Percentiles rank a stretch among this genome's conserved stretches.
Conservation (phyloP, 129 eudicot genomes). For the Tagetes patula region DNA sequence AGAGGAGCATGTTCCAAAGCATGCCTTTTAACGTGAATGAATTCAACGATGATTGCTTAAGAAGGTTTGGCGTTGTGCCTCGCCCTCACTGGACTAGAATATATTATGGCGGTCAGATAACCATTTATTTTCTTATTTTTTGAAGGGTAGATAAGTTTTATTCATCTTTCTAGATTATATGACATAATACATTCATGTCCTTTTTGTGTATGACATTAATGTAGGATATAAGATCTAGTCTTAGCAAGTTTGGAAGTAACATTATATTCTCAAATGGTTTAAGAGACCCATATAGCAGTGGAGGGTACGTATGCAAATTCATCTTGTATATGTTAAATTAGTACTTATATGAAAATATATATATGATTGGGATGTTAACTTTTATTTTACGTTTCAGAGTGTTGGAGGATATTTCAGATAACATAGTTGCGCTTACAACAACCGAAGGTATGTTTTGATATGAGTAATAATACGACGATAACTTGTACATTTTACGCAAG, state of each 20-base stretch:
- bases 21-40: conserved; percentile 34
- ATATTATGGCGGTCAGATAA: conserved; percentile 76
- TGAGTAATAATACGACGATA: background rate
- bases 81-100: conserved; percentile 82
- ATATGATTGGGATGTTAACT: conserved; percentile 14
- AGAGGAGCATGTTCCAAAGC: conserved; percentile 57
- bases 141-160: no score
- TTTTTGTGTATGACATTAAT: background rate
- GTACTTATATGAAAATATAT: background rate
- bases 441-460: conserved; percentile 40
- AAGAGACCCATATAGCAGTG: conserved; percentile 75
- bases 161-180: no score
- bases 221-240: conserved; percentile 58
- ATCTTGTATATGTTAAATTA: background rate
- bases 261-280: conserved; percentile 83
- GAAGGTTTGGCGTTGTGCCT: conserved; percentile 51
- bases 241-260: conserved; percentile 69
- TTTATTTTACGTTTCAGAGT: conserved; percentile 43
- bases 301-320: conserved; percentile 48
- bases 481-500: background rate
- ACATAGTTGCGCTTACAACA: conserved; percentile 45
- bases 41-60: conserved; percentile 30
- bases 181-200: background rate
- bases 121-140: background rate
- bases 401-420: conserved; percentile 54